These are phyloP conservation scores for Suhomyces guaymorum DNA, from an alignment of 1,139 yeast genomes.

Conservation along the genomic window DNA sequence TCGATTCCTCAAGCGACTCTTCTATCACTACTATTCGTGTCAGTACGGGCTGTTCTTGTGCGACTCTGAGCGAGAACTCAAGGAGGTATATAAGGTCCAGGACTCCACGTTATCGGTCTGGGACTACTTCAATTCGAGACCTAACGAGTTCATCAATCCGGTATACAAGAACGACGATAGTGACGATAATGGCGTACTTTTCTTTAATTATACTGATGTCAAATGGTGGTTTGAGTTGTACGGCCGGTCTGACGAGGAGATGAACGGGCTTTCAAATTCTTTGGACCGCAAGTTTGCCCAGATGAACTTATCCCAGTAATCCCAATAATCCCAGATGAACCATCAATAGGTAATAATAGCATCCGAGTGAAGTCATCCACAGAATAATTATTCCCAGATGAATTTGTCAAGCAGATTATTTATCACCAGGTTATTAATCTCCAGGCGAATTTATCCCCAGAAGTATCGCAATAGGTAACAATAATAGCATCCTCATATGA, in stretches of 20 bases:
- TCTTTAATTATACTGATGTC: slow-evolving; percentile 67
- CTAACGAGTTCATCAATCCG: slow-evolving; percentile 65
- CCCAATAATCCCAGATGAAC: no score
- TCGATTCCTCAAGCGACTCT: slow-evolving; percentile 75
- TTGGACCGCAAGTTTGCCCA: slow-evolving; percentile 46
- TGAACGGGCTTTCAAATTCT: slow-evolving; percentile 62
- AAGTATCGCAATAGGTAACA: no score
- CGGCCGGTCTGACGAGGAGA: slow-evolving; percentile 77
- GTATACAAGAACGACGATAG: slow-evolving; percentile 44
- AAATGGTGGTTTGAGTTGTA: slow-evolving; percentile 87
- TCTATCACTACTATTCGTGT: slow-evolving; percentile 89
- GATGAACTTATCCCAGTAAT: slow-evolving; percentile 25
- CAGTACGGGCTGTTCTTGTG: slow-evolving; percentile 90
- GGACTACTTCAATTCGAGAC: slow-evolving; percentile 87
- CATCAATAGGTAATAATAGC: no score
- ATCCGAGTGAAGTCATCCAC: no score
- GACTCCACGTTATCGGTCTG: slow-evolving; percentile 76
- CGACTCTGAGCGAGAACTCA: slow-evolving; percentile 67
- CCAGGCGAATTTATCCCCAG: no score
- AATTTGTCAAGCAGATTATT: no score
- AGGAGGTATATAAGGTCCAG: slow-evolving; percentile 33
- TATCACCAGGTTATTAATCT: no score
- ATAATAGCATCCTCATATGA: no score
- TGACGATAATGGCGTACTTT: slow-evolving; percentile 49
- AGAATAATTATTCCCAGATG: no score